Evolutionary conservation across 768 basidiomycete genomes (phyloP), one percentile per base, ranked within the genome.

Genomic region (Pulveroboletus ravenelii): DNA sequence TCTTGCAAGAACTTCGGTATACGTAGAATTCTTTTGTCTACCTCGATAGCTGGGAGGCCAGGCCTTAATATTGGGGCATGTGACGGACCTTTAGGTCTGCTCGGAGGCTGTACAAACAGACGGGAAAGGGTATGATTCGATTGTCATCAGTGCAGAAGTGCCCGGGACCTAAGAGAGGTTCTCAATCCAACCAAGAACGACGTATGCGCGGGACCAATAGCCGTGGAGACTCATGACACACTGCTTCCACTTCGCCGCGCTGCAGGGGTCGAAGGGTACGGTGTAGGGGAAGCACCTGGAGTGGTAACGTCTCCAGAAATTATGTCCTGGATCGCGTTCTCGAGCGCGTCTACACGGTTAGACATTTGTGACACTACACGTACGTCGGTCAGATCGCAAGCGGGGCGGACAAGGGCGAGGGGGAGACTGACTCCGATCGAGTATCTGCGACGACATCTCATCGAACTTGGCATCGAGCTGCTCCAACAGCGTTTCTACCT

Each of bases 401-500:
- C 23, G 36, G 47, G 37, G 36, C 42, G 34, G 47, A 56, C 10
- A 40, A 23, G 20, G 20, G 48, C 36, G 48, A 38, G 25, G 45
- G n/a, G 30, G 34, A 14, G 42, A 77, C 85, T 59, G 63, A 91
- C 88, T 90, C 60, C 86, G 77, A 50, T 89, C 86, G 54, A 95
- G 76, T 55, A 96, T 89, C 65, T 94, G 88, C 17, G 76, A 76
- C 30, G 92, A 94, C 91, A 94, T 94, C 46, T 92, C 87, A 59
- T 95, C 91, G 61, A 96, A 95, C 55, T 89, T 89, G 42, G 79
- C 60, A 61, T 96, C 93, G n/a, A 96, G 75, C 60, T 93, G 87
- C 57, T 90, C 87, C 10, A 96, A 71, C 18, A 96, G 72, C 12
- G 82, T 87, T 70, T 96, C 93, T 12, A 95, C 91, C 93, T 94